Base-by-base conservation (phyloP, 305 asterid genomes). In the Rubia balearica region DNA sequence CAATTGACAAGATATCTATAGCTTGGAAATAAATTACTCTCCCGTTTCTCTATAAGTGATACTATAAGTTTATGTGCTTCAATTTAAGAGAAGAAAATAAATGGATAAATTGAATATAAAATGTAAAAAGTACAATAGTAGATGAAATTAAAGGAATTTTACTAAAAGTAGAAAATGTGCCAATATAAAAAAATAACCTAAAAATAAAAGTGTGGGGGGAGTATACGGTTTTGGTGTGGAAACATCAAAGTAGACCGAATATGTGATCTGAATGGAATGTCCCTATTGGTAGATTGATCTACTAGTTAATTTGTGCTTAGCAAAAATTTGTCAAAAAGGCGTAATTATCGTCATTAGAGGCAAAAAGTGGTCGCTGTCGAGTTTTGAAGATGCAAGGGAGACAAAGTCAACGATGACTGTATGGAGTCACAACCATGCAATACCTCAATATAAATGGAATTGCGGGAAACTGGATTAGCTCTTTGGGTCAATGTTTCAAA, bases 401-500 rank as follows among this genome's bases (percentile, higher is more conserved):
- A 19, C 12, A 55, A 19, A 30, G 12, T 57, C 59, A 76, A 81
- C 17, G 57, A 6, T 22, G 6, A 22, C 17, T 9, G 17, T 83
- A 12, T 64, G 59, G 67, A 48, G 75, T 76, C 36, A 76, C 73
- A 67, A 75, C 74, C 61, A 72, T 19, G 22, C 21, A 24, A 27
- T 27, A 27, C 2, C 30, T 27, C 3, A 30, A 30, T 30, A 2
- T 30, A 30, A 30, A 30, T 30, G 2, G 19, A 48, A 13, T 49
- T 14, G 56, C 56, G 1, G 56, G 56, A 49, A 49, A 16, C 17
- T 0, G 56, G 21, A 49, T 30, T 30, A 30, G 36, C 3, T 14
- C 19, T 0, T 3, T 49, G 56, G 10, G 86, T 82, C 88, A 81
- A 75, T 77, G 74, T 79, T 84, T 80, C 78, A 30, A 30, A 30